These are phyloP conservation scores for Lachnellula occidentalis DNA, from an alignment of 2,329 filamentous ascomycete species.

Conservation along the genomic window DNA sequence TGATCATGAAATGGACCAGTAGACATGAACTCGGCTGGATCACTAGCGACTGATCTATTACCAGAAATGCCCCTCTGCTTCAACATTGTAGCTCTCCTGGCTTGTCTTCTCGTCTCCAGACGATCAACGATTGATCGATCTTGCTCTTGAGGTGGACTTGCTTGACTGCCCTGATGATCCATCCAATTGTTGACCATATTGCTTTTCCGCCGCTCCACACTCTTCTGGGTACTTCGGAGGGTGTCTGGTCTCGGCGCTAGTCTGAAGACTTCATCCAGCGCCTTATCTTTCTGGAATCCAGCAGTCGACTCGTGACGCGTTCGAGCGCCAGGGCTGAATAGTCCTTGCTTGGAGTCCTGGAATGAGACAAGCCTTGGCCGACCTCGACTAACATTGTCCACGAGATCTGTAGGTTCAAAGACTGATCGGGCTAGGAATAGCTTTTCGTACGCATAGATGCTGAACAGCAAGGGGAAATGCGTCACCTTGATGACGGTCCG, in stretches of 20 bases:
- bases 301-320: constrained; percentile 81
- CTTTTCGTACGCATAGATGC: constrained; percentile 83
- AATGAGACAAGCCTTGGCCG: constrained; percentile 50
- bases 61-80: constrained; percentile 37
- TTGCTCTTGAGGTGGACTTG: constrained; percentile 54
- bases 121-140: constrained; percentile 52
- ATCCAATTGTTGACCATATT: constrained; percentile 89
- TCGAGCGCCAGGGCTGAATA: constrained; percentile 69
- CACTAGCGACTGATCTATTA: constrained; percentile 54
- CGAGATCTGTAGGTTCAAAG: constrained; percentile 77
- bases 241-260: constrained; percentile 57
- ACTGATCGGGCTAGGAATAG: constrained; percentile 68
- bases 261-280: constrained; percentile 86
- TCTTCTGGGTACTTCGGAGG: constrained; percentile 52
- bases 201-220: constrained; percentile 64
- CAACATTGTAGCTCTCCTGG: constrained; percentile 21
- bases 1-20: constrained; percentile 27
- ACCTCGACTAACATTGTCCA: constrained; percentile 61
- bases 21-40: constrained; percentile 58
- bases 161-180: constrained; percentile 57
- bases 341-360: constrained; percentile 45
- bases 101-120: constrained; percentile 42
- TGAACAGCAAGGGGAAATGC: constrained; percentile 80
- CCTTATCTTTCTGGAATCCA: constrained; percentile 83
- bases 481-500: constrained; percentile 87